Base-by-base conservation (phyloP, 805 yeast genomes). In the Candida succiphila region DNA sequence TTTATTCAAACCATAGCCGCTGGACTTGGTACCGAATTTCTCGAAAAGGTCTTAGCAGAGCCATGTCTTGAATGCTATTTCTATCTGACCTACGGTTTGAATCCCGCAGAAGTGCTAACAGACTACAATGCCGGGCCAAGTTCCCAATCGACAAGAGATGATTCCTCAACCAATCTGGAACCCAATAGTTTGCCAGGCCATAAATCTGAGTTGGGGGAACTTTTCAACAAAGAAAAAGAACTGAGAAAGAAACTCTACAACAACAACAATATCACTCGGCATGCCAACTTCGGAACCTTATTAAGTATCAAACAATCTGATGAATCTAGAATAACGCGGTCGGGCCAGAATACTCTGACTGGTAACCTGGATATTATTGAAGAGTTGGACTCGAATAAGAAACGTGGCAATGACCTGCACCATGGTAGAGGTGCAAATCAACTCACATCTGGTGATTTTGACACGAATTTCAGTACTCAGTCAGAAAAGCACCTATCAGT, bases 231-330 rank as follows among this genome's bases (percentile, higher is more conserved):
- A 34, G 96, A 89, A 48, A 63, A 67, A 16, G 64, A 65, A 22
- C 51, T 78, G 38, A 73, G 71, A 22, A 44, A 45, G 17, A 38
- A 35, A 21, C 34, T 52, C 3, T 39, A 45, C 20, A 41, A 42
- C 18, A 41, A 42, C 18, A 42, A 46, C 22, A 42, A 39, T 19
- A 17, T 25, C 18, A 67, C 85, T 1, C 68, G 98, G 30, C 98
- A 89, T 51, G 88, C 92, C 3, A 67, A 95, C 33, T 89, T 89
- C 60, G 98, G 98, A 1, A 78, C 96, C 0, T 60, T 88, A 40
- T 55, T 87, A 9, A 78, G 94, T 2, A 64, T 89, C 21, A 75
- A 78, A 38, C 72, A 79, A 15, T 66, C 69, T 17, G 76, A 77
- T 34, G 63, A 75, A 20, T 65, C 61, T 3, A 62, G 82, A 20